Percentiles rank a stretch among this genome's conserved stretches.
Evolutionary conservation across 176 grass and related monocot species (phyloP).

Genomic region (Ensete glaucum): DNA sequence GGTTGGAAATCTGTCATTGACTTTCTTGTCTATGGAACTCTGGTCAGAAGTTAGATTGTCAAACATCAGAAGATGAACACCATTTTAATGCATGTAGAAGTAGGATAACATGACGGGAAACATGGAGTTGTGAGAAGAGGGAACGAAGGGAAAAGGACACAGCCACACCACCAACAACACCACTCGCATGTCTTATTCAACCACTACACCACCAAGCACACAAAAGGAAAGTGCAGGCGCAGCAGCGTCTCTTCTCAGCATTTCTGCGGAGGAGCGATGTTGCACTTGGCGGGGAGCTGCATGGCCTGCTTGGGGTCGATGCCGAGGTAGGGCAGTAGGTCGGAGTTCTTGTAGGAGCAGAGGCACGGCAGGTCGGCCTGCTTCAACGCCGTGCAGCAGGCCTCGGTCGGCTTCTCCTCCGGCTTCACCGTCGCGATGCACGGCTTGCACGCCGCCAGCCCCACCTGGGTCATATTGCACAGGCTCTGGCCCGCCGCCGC

Average conservation of each 20-base stretch:
- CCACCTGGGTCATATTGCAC: constrained; percentile 2
- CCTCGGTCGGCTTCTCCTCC: background rate
- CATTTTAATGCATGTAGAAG: too few species aligned
- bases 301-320: constrained; percentile 28
- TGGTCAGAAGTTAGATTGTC: too few species aligned
- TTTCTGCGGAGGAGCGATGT: background rate
- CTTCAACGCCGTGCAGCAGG: constrained; percentile 24
- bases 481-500: background rate
- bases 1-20: too few species aligned
- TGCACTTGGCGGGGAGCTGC: constrained; percentile 37
- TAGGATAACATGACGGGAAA: too few species aligned
- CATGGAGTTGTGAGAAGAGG: too few species aligned
- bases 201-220: too few species aligned
- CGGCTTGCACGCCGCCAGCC: constrained; percentile 8
- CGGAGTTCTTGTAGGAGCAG: constrained; percentile 7
- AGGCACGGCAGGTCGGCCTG: constrained; percentile 23
- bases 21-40: too few species aligned
- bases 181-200: too few species aligned
- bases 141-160: too few species aligned
- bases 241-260: background rate
- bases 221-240: too few species aligned
- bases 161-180: too few species aligned
- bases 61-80: too few species aligned
- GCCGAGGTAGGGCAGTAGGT: constrained; percentile 16
- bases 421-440: constrained; percentile 13